phyloP scores from a whole-genome alignment of 495 filamentous ascomycete genomes.

The Coniosporium apollinis region DNA sequence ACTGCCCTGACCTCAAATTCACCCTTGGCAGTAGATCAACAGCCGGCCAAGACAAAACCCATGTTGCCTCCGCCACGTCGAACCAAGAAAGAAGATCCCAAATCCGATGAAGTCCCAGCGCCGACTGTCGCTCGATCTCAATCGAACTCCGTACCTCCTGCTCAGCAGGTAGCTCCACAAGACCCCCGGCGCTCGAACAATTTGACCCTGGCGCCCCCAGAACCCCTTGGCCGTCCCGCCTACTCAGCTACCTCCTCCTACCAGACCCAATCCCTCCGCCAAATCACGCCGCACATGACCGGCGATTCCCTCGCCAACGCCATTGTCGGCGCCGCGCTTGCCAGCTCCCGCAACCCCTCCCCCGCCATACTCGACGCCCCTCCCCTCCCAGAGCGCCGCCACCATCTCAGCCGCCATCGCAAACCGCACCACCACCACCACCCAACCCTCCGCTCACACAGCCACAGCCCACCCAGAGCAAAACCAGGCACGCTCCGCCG shows the following conservation, averaged over 20 bases:
- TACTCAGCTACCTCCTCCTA: constrained; percentile 7
- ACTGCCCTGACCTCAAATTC: too few relatives aligned
- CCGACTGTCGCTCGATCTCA: not conserved
- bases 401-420: constrained; percentile 28
- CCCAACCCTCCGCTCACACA: constrained; percentile 27
- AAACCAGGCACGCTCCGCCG: constrained; percentile 44
- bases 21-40: constrained; percentile 11
- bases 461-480: constrained; percentile 33
- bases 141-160: not conserved
- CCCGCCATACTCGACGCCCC: constrained; percentile 29
- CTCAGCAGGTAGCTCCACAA: not conserved
- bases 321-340: constrained; percentile 73
- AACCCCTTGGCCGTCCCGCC: not conserved
- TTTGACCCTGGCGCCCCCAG: not conserved
- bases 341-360: constrained; percentile 48
- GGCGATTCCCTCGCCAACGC: constrained; percentile 49
- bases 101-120: not conserved
- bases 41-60: constrained; percentile 12
- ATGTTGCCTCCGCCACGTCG: constrained; percentile 16
- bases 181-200: not conserved
- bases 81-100: not conserved
- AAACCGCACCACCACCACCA: constrained; percentile 24
- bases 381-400: constrained; percentile 21
- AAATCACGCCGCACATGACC: constrained; percentile 23
- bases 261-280: constrained; percentile 16